Base-by-base conservation (phyloP, 257 asterid species). In the Solanum lycopersicoides region DNA sequence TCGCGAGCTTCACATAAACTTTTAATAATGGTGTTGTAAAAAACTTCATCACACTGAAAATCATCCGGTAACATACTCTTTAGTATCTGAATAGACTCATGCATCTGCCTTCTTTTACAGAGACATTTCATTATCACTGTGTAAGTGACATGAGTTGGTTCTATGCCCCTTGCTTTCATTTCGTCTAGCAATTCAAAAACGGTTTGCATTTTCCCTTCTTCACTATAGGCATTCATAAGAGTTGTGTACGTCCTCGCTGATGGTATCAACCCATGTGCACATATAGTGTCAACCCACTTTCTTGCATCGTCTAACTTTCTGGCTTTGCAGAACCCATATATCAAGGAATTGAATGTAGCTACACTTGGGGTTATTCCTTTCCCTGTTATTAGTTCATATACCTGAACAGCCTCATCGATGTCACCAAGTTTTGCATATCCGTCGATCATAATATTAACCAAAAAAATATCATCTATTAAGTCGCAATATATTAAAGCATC, bases 111-210 rank as follows among this genome's bases (percentile, higher is more conserved):
- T 87, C 80, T 89, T 90, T 89, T 94, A 86, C 96, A 91, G 28
- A 90, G 89, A 47, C 91, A 93, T 91, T 96, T 96, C 92, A 96
- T 92, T 42, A 91, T 42, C 87, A 95, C 96, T 63, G 99, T 93
- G 87, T 91, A 92, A 86, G 98, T 94, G 79, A 93, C 93, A 86
- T 88, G 93, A 89, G 94, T 94, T 69, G 93, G 95, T 90, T 92
- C 90, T 68, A 95, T n/a, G 28, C 86, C 91, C 68, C 86, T 88
- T 86, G 89, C 90, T 87, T 91, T 89, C 96, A 96, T 96, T 90
- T 93, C 96, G 12, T 84, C 68, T 21, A 89, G 87, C 89, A 95
- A 89, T 84, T 89, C 88, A 87, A 86, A 41, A 60, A 92, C 77
- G 45, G 89, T 89, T 82, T 89, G 76, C 82, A 88, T 65, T 82